These are phyloP conservation scores for Penicillium waksmanii DNA, from an alignment of 495 filamentous ascomycete species.

Conservation along the genomic window DNA sequence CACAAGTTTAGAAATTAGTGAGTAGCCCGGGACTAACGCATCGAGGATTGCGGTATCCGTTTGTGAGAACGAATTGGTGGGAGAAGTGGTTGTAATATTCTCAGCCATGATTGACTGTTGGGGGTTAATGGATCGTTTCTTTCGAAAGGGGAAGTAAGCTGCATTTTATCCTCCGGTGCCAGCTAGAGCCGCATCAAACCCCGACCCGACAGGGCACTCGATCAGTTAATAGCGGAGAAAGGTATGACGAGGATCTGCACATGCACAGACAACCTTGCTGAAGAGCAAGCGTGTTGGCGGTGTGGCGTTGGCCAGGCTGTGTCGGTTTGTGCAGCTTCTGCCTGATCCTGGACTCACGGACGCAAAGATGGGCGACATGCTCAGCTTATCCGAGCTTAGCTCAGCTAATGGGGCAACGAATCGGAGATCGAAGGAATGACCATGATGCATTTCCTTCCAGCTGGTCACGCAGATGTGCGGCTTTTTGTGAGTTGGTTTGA, in stretches of 20 bases:
- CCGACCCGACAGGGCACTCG: neutral
- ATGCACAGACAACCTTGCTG: neutral
- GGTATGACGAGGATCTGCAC: neutral
- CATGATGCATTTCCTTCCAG: neutral
- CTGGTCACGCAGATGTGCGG: neutral
- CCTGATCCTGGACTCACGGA: neutral
- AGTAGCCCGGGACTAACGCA: conserved; percentile 74
- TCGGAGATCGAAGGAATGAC: neutral
- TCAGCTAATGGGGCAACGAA: neutral
- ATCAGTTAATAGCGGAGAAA: neutral
- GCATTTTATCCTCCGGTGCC: conserved; percentile 3
- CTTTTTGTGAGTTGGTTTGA: neutral
- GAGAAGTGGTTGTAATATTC: conserved; percentile 27
- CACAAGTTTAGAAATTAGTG: conserved; percentile 61
- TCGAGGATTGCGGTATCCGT: conserved; percentile 62
- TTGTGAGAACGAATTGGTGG: conserved; percentile 17
- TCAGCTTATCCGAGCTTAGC: neutral
- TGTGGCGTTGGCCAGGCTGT: conserved; percentile 1
- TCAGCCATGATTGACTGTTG: conserved; percentile 23
- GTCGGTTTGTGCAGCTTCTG: neutral
- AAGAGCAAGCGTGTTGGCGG: neutral
- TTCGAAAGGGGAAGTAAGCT: neutral
- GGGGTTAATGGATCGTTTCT: neutral
- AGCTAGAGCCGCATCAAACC: neutral
- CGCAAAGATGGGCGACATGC: neutral